Percentiles rank a stretch among this genome's conserved stretches.
These are phyloP conservation scores for Ophiocordyceps camponoti-saundersi DNA, from an alignment of 2,329 filamentous ascomycete genomes.

Conservation along the genomic window DNA sequence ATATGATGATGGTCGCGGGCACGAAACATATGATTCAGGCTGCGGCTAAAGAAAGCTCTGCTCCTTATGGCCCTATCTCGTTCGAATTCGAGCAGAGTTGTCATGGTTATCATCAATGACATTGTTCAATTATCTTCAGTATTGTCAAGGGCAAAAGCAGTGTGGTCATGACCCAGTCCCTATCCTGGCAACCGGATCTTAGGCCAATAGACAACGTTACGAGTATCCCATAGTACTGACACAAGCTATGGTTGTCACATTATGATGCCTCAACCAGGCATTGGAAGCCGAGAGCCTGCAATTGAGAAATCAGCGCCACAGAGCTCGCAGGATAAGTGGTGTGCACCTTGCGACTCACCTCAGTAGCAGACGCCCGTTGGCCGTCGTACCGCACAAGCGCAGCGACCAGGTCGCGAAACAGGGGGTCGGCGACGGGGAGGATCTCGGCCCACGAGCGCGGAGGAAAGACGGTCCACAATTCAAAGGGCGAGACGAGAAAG, in stretches of 20 bases:
- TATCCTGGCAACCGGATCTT: no score
- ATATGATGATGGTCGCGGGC: neutral
- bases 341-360: constrained; percentile 10
- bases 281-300: constrained; percentile 9
- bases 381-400: constrained; percentile 59
- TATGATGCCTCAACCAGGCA: constrained; percentile 2
- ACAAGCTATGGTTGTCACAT: neutral
- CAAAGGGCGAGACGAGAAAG: constrained; percentile 67
- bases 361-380: constrained; percentile 45
- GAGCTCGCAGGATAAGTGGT: neutral
- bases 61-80: no score
- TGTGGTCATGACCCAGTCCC: no score
- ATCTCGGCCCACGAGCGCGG: constrained; percentile 51
- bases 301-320: neutral
- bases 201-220: no score
- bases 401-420: constrained; percentile 48
- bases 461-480: constrained; percentile 69
- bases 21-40: no score
- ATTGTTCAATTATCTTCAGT: no score
- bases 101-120: no score
- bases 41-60: no score
- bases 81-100: no score
- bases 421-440: constrained; percentile 40
- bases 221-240: neutral
- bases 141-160: no score